phyloP scores from a whole-genome alignment of 2,329 filamentous ascomycete genomes.

The Penicillium hesseltinei region DNA sequence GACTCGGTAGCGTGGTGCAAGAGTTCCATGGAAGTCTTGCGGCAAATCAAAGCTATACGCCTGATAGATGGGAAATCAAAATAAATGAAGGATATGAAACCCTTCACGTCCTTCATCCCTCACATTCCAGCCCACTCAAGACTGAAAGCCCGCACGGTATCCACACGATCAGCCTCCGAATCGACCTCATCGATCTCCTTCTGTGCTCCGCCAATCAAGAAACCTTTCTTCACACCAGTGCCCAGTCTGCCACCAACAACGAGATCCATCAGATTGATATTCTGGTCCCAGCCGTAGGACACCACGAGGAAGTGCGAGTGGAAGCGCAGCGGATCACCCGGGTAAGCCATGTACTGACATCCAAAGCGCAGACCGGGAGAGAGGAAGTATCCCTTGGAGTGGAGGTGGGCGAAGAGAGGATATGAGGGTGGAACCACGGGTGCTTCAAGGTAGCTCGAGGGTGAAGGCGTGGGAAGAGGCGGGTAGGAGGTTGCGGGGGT shows the following conservation, averaged over 20 bases:
- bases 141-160: constrained; percentile 68
- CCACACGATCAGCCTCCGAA: constrained; percentile 33
- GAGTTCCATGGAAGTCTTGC: not conserved
- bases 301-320: constrained; percentile 91
- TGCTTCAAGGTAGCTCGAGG: constrained; percentile 28
- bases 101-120: constrained; percentile 21
- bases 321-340: constrained; percentile 89
- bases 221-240: constrained; percentile 95
- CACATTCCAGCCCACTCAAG: constrained; percentile 95
- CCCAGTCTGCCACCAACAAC: constrained; percentile 83
- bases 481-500: constrained; percentile 53
- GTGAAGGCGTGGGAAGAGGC: constrained; percentile 38
- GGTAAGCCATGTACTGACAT: constrained; percentile 91
- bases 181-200: constrained; percentile 33
- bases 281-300: constrained; percentile 82
- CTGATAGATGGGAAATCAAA: not conserved
- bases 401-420: constrained; percentile 76
- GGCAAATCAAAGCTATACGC: not conserved
- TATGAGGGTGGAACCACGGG: constrained; percentile 55
- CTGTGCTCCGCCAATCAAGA: constrained; percentile 73
- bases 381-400: constrained; percentile 77
- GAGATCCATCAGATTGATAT: constrained; percentile 79
- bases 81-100: not conserved
- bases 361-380: constrained; percentile 93
- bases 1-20: not conserved